A percentile compares a stretch with the other conserved stretches of the same genome.
phyloP scores from a whole-genome alignment of 2,329 filamentous ascomycete genomes.

The Apiospora saccharicola region DNA sequence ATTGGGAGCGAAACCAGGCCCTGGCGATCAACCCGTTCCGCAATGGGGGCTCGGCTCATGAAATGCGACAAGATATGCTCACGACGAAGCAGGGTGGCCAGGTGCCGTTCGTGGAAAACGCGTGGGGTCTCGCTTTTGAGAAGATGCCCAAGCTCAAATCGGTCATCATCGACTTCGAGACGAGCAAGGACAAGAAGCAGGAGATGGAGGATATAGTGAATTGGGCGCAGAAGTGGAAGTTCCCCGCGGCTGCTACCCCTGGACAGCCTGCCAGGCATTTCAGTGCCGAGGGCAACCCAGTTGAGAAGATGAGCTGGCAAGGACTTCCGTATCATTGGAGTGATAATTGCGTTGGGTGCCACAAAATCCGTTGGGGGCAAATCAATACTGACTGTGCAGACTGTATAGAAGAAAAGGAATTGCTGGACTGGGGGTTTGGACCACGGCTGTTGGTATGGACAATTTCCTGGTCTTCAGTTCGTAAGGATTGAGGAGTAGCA shows the following conservation, averaged over 20 bases:
- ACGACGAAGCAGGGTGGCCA: slow-evolving; percentile 25
- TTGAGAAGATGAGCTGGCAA: slow-evolving; percentile 34
- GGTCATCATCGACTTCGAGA: slow-evolving; percentile 37
- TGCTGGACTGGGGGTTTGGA: slow-evolving; percentile 28
- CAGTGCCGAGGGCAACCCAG: slow-evolving; percentile 28
- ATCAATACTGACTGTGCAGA: background rate
- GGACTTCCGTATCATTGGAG: slow-evolving; percentile 30
- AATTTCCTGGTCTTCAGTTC: slow-evolving; percentile 28
- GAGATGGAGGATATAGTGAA: slow-evolving; percentile 34
- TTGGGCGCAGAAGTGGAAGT: slow-evolving; percentile 35
- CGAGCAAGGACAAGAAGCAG: slow-evolving; percentile 30
- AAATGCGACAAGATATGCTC: slow-evolving; percentile 33
- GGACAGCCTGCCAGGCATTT: slow-evolving; percentile 27
- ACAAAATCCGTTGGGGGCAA: background rate
- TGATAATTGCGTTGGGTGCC: background rate
- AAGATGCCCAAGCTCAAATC: slow-evolving; percentile 33
- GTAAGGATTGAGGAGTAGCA: background rate
- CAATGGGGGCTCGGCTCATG: slow-evolving; percentile 19
- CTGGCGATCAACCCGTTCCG: slow-evolving; percentile 38
- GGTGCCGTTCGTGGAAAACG: slow-evolving; percentile 26
- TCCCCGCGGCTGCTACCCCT: slow-evolving; percentile 30
- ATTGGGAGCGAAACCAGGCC: slow-evolving; percentile 41
- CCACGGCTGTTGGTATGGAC: slow-evolving; percentile 34
- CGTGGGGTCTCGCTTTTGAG: slow-evolving; percentile 34
- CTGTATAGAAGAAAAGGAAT: slow-evolving; percentile 24